Percentiles rank a stretch among this genome's conserved stretches.
Conservation (phyloP, 2,329 filamentous ascomycete genomes). For the Verticillium tricorpus region DNA sequence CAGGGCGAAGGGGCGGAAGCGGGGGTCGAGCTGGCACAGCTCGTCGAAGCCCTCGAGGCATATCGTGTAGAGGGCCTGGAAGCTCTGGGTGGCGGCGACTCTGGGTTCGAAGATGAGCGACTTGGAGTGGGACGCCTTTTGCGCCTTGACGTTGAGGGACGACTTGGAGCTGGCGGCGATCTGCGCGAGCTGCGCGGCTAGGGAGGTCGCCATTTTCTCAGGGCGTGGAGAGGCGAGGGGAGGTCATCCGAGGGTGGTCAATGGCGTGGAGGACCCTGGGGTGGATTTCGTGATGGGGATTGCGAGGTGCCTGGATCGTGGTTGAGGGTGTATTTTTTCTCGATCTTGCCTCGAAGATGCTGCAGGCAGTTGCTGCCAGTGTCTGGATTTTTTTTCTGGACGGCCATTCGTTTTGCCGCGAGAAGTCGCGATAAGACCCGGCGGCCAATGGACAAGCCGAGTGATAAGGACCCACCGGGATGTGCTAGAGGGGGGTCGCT, state of each 20-base stretch:
- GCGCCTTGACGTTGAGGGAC: conserved; percentile 86
- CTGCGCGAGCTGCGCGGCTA: conserved; percentile 89
- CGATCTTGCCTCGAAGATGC: not conserved
- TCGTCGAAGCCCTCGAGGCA: conserved; percentile 90
- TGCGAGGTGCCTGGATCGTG: not conserved
- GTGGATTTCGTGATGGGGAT: not conserved
- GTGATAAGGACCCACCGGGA: conserved; percentile 5
- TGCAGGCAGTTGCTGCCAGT: not conserved
- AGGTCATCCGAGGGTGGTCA: conserved; percentile 13
- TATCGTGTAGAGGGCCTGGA: conserved; percentile 80
- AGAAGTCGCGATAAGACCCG: conserved; percentile 15
- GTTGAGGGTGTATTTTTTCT: not conserved
- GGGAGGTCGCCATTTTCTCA: conserved; percentile 68
- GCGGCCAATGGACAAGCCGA: conserved; percentile 10
- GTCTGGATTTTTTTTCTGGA: conserved; percentile 11
- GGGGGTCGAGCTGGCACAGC: conserved; percentile 77
- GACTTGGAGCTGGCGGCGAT: conserved; percentile 88
- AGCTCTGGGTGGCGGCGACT: conserved; percentile 82
- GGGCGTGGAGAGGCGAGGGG: not conserved
- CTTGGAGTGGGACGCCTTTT: conserved; percentile 87
- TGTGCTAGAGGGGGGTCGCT: not conserved
- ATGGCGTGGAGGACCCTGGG: conserved; percentile 11
- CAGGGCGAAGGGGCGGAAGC: conserved; percentile 69
- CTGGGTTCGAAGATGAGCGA: conserved; percentile 89
- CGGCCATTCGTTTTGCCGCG: conserved; percentile 19